phyloP scores from a whole-genome alignment of 2,329 filamentous ascomycete genomes.

The Emmonsia crescens region DNA sequence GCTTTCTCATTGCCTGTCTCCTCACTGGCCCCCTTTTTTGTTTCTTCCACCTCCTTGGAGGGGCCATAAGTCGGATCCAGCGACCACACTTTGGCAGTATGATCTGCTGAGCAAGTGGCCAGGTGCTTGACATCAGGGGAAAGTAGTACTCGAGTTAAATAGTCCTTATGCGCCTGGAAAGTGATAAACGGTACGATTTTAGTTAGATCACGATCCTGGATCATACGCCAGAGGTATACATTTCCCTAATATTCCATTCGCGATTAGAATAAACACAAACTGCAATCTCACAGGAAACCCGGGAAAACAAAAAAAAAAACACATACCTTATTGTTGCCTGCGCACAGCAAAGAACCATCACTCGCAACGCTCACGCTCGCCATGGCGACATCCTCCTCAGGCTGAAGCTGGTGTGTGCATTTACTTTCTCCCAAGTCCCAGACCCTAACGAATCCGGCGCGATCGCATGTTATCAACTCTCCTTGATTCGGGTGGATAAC shows the following conservation, averaged over 20 bases:
- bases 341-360: conserved; percentile 84
- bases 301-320: background rate
- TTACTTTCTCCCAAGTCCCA: conserved; percentile 97
- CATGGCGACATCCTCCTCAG: conserved; percentile 88
- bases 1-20: background rate
- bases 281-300: background rate
- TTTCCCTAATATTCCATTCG: conserved; percentile 57
- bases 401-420: conserved; percentile 90
- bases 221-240: conserved; percentile 93
- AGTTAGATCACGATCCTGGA: conserved; percentile 71
- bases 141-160: conserved; percentile 82
- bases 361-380: conserved; percentile 92
- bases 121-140: conserved; percentile 91
- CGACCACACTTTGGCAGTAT: conserved; percentile 94
- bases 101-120: conserved; percentile 86
- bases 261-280: background rate
- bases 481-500: conserved; percentile 99
- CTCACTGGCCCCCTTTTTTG: conserved; percentile 1
- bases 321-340: conserved; percentile 76
- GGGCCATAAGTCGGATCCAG: conserved; percentile 55
- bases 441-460: conserved; percentile 81
- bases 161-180: conserved; percentile 83
- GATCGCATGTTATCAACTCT: conserved; percentile 92
- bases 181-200: conserved; percentile 77
- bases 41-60: conserved; percentile 25